Evolutionary conservation across 371 early-diverging fungal species (phyloP), one percentile per base, ranked within the genome.

Genomic region (Amoeboradix gromovi): DNA sequence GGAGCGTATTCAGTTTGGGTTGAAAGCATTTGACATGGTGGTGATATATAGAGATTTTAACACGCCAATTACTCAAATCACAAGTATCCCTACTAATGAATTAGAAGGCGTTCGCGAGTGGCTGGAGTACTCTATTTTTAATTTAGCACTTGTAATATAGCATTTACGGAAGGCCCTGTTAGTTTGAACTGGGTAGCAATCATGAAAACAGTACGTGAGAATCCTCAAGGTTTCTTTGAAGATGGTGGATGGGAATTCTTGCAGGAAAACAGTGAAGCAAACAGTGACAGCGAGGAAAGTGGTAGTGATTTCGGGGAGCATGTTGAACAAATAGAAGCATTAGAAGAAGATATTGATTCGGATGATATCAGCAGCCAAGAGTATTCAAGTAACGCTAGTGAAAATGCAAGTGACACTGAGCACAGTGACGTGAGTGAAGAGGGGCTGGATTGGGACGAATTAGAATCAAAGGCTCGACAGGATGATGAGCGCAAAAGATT

Each of bases 1-100:
- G 77, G 99, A 99, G 80, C 87, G 99, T 75, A 92, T 98, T 66
- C 69, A 91, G 78, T 98, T 92, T 77, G 95, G 93, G 12, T 82
- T 98, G 30, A 96, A 95, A 82, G 95, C 95, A 76, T 98, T 97
- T 80, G 99, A 99, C 81, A 80, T 98, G 82, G 97, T 98, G 0
- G 90, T 98, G 81, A 86, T 98, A 0, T 92, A 92, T 78, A 95
- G 95, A 75, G 96, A 98, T 75, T 93, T 87, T 76, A 81, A 83
- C 29, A 81, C 86, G 66, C 73, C 89, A 1, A 92, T 91, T 0
- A 86, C 91, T n/a, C 94, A 95, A 69, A 89, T 99, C 78, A 92
- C 92, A 74, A 87, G 93, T 0, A 91, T 99, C 70, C 94, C 96
- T 29, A 88, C 90, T 80, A 84, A 85, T 66, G 87, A 92, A 72